These are phyloP conservation scores for Rhynchosporium secalis DNA, from an alignment of 2,329 filamentous ascomycete species.

Conservation along the genomic window DNA sequence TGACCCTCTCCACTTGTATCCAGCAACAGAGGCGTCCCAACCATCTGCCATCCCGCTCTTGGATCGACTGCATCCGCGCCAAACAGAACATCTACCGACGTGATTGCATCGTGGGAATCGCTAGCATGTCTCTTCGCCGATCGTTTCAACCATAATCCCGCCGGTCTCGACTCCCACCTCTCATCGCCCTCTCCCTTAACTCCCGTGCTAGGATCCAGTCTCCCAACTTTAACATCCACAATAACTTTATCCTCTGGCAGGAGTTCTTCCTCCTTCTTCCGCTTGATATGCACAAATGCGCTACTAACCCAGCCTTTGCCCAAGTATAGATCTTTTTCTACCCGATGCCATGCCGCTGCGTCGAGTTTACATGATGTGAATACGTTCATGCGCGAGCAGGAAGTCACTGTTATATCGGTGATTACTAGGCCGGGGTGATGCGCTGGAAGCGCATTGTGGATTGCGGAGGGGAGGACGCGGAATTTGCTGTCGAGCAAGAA, in stretches of 20 bases:
- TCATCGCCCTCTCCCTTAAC: conserved; percentile 54
- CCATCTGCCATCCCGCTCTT: conserved; percentile 79
- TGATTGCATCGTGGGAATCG: conserved; percentile 51
- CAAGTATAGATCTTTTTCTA: conserved; percentile 72
- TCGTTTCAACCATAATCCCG: conserved; percentile 67
- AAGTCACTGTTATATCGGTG: conserved; percentile 67
- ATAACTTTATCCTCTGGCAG: conserved; percentile 61
- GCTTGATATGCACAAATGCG: conserved; percentile 67
- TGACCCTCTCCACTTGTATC: conserved; percentile 61
- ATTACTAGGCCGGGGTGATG: conserved; percentile 70
- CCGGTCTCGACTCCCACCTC: conserved; percentile 65
- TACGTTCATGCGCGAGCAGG: conserved; percentile 61
- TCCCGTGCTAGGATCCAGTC: conserved; percentile 56
- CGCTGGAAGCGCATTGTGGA: conserved; percentile 67
- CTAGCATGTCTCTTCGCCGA: conserved; percentile 51
- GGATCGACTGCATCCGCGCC: conserved; percentile 82
- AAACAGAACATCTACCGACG: conserved; percentile 69
- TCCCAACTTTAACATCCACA: conserved; percentile 63
- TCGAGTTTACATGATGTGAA: conserved; percentile 62
- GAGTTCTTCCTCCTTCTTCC: conserved; percentile 70
- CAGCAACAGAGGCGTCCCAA: conserved; percentile 71
- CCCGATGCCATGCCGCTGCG: conserved; percentile 58
- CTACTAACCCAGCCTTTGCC: conserved; percentile 62
- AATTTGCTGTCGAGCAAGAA: conserved; percentile 69
- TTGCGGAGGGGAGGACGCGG: conserved; percentile 64